Conservation (phyloP, 2,329 filamentous ascomycete genomes). For the Elsinoe batatas region DNA sequence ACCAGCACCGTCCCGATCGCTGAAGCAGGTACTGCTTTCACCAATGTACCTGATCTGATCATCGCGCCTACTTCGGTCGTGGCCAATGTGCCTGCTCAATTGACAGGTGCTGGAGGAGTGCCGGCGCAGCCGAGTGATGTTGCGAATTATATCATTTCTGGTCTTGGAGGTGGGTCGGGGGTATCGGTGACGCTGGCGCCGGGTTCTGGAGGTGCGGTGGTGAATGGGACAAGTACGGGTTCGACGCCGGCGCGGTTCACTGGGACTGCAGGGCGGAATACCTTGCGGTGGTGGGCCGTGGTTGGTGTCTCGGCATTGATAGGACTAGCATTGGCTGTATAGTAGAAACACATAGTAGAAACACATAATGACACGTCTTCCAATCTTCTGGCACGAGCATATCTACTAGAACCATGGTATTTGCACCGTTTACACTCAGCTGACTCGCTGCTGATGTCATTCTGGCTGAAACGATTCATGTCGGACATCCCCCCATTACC, state of each 20-base stretch:
- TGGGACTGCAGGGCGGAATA: background rate
- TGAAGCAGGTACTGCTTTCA: background rate
- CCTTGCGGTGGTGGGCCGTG: background rate
- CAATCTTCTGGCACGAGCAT: too few relatives aligned
- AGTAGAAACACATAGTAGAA: too few relatives aligned
- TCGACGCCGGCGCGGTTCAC: conserved; percentile 3
- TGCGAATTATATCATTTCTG: background rate
- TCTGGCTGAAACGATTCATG: background rate
- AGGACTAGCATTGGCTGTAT: background rate
- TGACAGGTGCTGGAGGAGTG: background rate
- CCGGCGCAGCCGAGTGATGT: background rate
- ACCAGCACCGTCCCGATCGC: background rate
- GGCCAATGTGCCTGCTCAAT: background rate
- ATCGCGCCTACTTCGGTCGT: background rate
- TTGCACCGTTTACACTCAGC: background rate
- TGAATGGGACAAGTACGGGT: background rate
- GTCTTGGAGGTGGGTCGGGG: background rate
- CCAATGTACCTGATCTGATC: background rate
- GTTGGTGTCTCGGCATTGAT: background rate
- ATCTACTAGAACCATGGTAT: background rate
- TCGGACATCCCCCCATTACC: background rate
- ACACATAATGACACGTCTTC: too few relatives aligned
- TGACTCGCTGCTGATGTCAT: background rate
- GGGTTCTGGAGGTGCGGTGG: background rate
- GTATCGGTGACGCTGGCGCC: background rate